phyloP scores from a whole-genome alignment of 1,284 basidiomycete species.

The Moesziomyces antarcticus region DNA sequence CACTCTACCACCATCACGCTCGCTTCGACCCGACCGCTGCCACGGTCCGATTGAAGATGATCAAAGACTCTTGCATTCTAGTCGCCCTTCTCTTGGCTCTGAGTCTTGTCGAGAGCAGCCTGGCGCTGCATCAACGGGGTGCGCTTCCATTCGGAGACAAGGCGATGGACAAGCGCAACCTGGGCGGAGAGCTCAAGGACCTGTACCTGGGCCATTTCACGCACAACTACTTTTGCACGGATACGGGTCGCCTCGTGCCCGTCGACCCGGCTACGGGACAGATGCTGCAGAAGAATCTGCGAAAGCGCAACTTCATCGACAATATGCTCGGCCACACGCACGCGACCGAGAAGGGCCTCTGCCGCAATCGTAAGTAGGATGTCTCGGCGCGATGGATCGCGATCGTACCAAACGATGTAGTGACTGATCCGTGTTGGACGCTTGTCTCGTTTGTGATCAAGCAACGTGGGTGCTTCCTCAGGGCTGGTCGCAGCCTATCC shows the following conservation, averaged over 20 bases:
- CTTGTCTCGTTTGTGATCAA: not conserved
- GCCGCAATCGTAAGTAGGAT: conserved; percentile 27
- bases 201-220: conserved; percentile 28
- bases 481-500: conserved; percentile 44
- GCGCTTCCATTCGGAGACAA: conserved; percentile 6
- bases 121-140: conserved; percentile 3
- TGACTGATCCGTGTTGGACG: not conserved
- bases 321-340: conserved; percentile 9
- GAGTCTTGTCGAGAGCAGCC: not conserved
- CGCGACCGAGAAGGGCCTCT: conserved; percentile 22
- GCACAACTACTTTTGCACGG: conserved; percentile 42
- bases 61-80: not conserved
- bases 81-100: not conserved
- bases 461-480: conserved; percentile 35
- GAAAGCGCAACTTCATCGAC: conserved; percentile 24
- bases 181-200: conserved; percentile 37
- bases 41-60: not conserved
- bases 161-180: conserved; percentile 21
- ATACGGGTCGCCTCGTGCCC: conserved; percentile 25
- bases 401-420: no score
- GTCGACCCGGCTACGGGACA: conserved; percentile 42
- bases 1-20: not conserved
- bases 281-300: conserved; percentile 27
- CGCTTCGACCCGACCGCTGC: no score
- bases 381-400: not conserved